Percentiles rank a stretch among this genome's conserved stretches.
These are phyloP conservation scores for Vigna mungo DNA, from an alignment of 306 rosid species.

Conservation along the genomic window DNA sequence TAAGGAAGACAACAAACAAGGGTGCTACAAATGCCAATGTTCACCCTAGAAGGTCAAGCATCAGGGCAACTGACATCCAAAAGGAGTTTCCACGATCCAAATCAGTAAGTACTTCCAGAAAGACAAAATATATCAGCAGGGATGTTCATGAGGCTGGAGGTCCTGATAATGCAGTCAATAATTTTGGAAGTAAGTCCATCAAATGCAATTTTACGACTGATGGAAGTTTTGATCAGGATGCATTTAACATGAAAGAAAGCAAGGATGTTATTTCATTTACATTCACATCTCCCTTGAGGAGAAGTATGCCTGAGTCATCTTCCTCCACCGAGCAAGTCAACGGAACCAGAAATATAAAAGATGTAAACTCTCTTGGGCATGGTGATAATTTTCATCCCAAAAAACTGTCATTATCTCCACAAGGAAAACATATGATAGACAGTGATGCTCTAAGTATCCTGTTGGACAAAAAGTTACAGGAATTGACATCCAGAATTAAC, in stretches of 20 bases:
- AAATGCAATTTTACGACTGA: conserved; percentile 65
- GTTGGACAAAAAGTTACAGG: conserved; percentile 90
- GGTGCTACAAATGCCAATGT: conserved; percentile 50
- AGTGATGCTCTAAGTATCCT: conserved; percentile 75
- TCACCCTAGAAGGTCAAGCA: conserved; percentile 55
- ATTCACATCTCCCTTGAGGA: conserved; percentile 84
- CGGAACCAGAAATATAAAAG: conserved; percentile 49
- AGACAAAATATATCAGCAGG: conserved; percentile 47
- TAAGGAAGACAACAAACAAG: conserved; percentile 56
- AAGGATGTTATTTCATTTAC: conserved; percentile 87
- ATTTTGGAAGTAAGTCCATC: conserved; percentile 56
- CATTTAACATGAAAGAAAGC: conserved; percentile 61
- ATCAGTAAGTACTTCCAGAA: conserved; percentile 41
- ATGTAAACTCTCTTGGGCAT: conserved; percentile 51
- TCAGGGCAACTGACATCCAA: conserved; percentile 49
- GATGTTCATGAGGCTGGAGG: conserved; percentile 52
- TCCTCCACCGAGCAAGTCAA: conserved; percentile 49
- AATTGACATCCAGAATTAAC: conserved; percentile 69
- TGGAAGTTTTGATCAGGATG: conserved; percentile 52
- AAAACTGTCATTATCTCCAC: conserved; percentile 54
- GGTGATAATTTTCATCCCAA: conserved; percentile 49
- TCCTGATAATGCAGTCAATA: conserved; percentile 42
- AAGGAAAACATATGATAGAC: conserved; percentile 49
- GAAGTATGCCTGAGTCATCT: conserved; percentile 52
- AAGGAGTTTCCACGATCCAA: conserved; percentile 57